Evolutionary conservation across 2,329 filamentous ascomycete species (phyloP).

Genomic region (Arthrobotrys entomopaga): DNA sequence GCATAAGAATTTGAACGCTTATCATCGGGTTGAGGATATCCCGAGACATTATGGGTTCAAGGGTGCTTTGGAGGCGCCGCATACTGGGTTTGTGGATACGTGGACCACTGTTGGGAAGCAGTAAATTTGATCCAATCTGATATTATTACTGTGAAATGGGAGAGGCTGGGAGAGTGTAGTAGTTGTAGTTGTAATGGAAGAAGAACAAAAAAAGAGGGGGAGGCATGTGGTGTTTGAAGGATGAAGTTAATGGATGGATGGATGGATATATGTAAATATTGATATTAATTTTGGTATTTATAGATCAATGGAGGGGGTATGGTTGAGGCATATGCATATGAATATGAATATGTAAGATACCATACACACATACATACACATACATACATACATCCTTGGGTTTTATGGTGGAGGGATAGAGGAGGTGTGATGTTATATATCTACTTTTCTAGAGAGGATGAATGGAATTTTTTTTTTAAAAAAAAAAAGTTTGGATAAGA

Average conservation of each 20-base stretch:
- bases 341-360: too few species aligned
- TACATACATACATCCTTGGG: too few species aligned
- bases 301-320: too few species aligned
- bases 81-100: slow-evolving; percentile 31
- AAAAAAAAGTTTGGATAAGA: too few species aligned
- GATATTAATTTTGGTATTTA: background rate
- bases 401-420: too few species aligned
- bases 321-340: too few species aligned
- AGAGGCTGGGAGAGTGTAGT: background rate
- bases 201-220: background rate
- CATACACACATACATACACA: too few species aligned
- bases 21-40: slow-evolving; percentile 81
- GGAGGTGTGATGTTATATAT: too few species aligned
- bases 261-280: slow-evolving; percentile 33
- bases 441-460: too few species aligned
- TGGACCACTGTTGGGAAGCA: slow-evolving; percentile 39
- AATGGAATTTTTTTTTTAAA: too few species aligned
- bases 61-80: slow-evolving; percentile 68
- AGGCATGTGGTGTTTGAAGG: background rate
- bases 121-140: slow-evolving; percentile 8
- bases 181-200: background rate
- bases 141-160: background rate
- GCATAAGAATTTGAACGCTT: slow-evolving; percentile 90
- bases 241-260: background rate
- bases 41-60: slow-evolving; percentile 74